Evolutionary conservation across 2,329 filamentous ascomycete genomes (phyloP).

Genomic region (Stagonosporopsis vannaccii): DNA sequence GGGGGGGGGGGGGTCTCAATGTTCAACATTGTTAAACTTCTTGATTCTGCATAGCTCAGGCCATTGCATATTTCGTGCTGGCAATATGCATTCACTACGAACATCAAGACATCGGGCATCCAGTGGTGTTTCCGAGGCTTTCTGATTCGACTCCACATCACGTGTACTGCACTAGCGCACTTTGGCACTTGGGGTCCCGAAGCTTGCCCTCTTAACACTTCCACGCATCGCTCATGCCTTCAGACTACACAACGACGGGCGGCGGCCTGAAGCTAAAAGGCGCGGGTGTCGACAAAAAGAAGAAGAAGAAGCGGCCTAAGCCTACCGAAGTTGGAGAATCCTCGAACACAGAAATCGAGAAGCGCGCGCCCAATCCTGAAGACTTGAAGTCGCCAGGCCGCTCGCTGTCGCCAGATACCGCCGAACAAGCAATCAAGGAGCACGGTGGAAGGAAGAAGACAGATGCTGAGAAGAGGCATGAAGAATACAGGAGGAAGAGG

Average conservation of each 20-base stretch:
- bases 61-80: neutral
- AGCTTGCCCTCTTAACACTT: neutral
- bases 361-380: constrained; percentile 29
- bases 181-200: neutral
- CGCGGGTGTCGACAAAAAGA: constrained; percentile 71
- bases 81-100: too few species aligned
- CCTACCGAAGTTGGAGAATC: constrained; percentile 29
- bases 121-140: neutral
- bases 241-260: constrained; percentile 73
- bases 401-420: constrained; percentile 45
- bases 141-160: neutral
- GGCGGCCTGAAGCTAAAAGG: constrained; percentile 89
- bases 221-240: constrained; percentile 63
- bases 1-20: neutral
- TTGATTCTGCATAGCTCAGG: neutral
- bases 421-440: constrained; percentile 36
- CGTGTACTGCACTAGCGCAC: neutral
- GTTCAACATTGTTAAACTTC: neutral
- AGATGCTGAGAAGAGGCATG: constrained; percentile 80
- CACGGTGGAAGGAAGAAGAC: constrained; percentile 68
- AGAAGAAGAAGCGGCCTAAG: constrained; percentile 58
- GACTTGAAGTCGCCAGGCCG: constrained; percentile 33
- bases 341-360: constrained; percentile 21
- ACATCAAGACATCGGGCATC: too few species aligned
- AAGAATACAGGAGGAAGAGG: constrained; percentile 81